phyloP scores from a whole-genome alignment of 139 green algal species.

The Tetraselmis striata region DNA sequence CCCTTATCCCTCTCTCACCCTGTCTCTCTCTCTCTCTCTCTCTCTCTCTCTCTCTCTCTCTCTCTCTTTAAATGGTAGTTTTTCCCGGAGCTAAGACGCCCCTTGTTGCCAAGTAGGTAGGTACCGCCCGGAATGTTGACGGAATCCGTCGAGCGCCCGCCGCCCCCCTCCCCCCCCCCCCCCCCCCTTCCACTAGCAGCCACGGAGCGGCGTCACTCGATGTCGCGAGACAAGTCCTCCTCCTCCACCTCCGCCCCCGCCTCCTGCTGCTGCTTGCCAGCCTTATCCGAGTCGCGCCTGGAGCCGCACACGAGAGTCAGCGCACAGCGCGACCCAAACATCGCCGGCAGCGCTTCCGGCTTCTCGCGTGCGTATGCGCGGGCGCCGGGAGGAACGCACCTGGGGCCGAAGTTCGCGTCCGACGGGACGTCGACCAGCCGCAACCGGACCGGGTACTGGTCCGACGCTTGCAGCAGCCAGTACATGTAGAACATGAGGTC shows the following conservation, averaged over 20 bases:
- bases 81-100: too few relatives aligned
- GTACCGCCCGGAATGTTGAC: too few relatives aligned
- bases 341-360: background rate
- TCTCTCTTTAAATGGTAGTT: too few relatives aligned
- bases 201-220: background rate
- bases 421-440: background rate
- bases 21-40: too few relatives aligned
- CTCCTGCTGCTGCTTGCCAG: background rate
- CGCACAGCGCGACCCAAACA: background rate
- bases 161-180: too few relatives aligned
- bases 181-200: too few relatives aligned
- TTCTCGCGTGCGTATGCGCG: background rate
- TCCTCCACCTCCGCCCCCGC: background rate
- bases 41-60: too few relatives aligned
- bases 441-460: background rate
- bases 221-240: background rate
- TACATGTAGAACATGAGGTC: conserved; percentile 29
- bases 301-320: background rate
- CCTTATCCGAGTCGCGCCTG: background rate
- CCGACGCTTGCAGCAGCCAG: background rate
- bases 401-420: background rate
- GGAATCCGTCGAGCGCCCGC: too few relatives aligned
- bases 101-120: too few relatives aligned
- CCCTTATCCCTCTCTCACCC: too few relatives aligned
- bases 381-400: background rate